phyloP scores from a whole-genome alignment of 2,329 filamentous ascomycete genomes.

The Cladophialophora yegresii region DNA sequence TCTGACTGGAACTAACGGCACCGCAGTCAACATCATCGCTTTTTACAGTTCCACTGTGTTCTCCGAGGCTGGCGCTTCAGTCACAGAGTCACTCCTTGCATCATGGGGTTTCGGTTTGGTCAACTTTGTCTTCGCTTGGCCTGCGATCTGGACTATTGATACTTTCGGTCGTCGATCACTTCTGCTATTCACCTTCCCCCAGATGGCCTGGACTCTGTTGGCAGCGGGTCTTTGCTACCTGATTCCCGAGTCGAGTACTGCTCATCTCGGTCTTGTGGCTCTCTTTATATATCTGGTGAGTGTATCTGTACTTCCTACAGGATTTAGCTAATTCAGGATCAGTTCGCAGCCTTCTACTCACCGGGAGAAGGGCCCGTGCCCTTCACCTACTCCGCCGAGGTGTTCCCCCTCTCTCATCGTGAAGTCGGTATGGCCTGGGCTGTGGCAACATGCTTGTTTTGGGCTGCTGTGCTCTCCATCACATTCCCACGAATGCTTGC shows the following conservation, averaged over 20 bases:
- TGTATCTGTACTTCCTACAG: neutral
- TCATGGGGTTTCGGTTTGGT: slow-evolving; percentile 36
- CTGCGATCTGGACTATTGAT: slow-evolving; percentile 59
- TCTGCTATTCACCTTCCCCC: slow-evolving; percentile 66
- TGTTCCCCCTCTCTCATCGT: slow-evolving; percentile 53
- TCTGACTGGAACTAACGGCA: slow-evolving; percentile 39
- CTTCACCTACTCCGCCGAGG: slow-evolving; percentile 47
- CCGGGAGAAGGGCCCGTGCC: slow-evolving; percentile 54
- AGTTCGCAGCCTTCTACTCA: slow-evolving; percentile 65
- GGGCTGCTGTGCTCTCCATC: slow-evolving; percentile 47
- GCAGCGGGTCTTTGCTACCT: slow-evolving; percentile 63
- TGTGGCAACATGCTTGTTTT: slow-evolving; percentile 40
- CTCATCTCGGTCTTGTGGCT: slow-evolving; percentile 58
- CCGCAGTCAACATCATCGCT: slow-evolving; percentile 60
- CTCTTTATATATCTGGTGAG: slow-evolving; percentile 60
- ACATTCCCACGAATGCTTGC: slow-evolving; percentile 48
- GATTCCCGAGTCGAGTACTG: slow-evolving; percentile 47
- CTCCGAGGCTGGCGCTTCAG: slow-evolving; percentile 29
- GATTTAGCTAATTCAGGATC: neutral
- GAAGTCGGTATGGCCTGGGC: slow-evolving; percentile 48
- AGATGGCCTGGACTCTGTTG: slow-evolving; percentile 68
- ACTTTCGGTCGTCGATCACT: slow-evolving; percentile 65
- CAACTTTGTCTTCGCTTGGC: slow-evolving; percentile 37
- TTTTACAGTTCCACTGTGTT: slow-evolving; percentile 62
- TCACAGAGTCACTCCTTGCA: slow-evolving; percentile 32